Conservation (phyloP, 106 monocot species). For the Allium fistulosum region DNA sequence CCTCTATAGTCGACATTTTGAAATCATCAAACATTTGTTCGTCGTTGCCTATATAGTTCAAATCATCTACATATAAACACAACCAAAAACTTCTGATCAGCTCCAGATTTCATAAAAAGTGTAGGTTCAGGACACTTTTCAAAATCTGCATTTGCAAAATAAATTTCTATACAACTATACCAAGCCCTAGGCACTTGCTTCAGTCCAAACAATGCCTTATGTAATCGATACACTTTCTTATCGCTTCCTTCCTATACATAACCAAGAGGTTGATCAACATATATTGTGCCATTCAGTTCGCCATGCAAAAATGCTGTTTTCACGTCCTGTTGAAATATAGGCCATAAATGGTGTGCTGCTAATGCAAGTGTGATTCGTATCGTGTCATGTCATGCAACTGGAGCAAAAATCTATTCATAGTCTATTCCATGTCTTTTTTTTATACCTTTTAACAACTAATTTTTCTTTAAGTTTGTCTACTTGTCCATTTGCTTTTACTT, state of each 20-base stretch:
- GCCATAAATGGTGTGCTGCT: not conserved
- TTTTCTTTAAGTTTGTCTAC: not conserved
- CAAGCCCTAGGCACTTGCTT: conserved; percentile 3
- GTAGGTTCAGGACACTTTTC: not conserved
- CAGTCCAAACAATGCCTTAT: not conserved
- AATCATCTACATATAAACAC: conserved; percentile 3
- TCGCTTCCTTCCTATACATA: not conserved
- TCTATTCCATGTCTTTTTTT: not conserved
- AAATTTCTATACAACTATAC: not conserved
- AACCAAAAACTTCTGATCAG: not conserved
- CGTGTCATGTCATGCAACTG: too few species aligned
- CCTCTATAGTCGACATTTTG: not conserved
- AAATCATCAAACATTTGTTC: not conserved
- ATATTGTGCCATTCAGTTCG: not conserved
- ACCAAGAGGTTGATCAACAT: not conserved
- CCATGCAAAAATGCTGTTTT: conserved; percentile 1
- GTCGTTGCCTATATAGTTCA: not conserved
- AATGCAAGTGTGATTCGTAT: not conserved
- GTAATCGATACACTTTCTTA: not conserved
- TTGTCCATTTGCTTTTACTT: too few species aligned
- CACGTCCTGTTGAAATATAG: conserved; percentile 2
- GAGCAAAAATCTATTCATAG: not conserved
- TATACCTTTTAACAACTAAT: not conserved
- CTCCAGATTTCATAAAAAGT: not conserved
- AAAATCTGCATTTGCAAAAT: not conserved